These are phyloP conservation scores for Epipyxis sp. DNA, from an alignment of 108 stramenopile species.

Conservation along the genomic window DNA sequence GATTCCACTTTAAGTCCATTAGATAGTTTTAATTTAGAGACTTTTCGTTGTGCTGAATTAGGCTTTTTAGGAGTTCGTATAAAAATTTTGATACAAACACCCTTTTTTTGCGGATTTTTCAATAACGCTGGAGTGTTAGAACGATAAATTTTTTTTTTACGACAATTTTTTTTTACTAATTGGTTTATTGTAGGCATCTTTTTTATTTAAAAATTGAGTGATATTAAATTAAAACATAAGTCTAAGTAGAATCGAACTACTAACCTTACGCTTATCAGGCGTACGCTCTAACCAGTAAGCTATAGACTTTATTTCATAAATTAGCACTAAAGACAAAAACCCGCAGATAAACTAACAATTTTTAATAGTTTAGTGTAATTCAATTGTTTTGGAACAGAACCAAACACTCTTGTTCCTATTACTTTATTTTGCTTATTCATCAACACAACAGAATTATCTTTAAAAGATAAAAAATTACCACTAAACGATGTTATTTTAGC, in stretches of 20 bases:
- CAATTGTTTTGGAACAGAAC: background rate
- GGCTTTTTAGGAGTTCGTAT: conserved; percentile 17
- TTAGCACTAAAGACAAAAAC: too few species aligned
- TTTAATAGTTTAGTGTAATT: conserved; percentile 16
- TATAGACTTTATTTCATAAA: conserved; percentile 23
- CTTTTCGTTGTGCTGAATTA: conserved; percentile 13
- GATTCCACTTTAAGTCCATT: conserved; percentile 16
- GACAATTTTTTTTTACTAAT: too few species aligned
- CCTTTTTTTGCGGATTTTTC: conserved; percentile 1
- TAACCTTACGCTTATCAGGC: conserved; percentile 49
- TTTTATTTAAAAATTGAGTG: conserved; percentile 31
- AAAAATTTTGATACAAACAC: conserved; percentile 1
- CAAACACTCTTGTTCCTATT: conserved; percentile 28
- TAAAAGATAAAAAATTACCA: conserved; percentile 21
- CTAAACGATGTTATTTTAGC: background rate
- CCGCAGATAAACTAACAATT: conserved; percentile 5
- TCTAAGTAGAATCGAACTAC: conserved; percentile 39
- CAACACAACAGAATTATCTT: conserved; percentile 18
- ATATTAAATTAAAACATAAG: conserved; percentile 35
- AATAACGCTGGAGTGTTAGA: conserved; percentile 11
- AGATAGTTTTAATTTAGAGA: conserved; percentile 8
- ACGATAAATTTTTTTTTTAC: too few species aligned
- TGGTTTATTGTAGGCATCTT: too few species aligned
- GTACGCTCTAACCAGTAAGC: conserved; percentile 45
- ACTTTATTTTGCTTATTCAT: conserved; percentile 19